Conservation (phyloP, 495 filamentous ascomycete genomes). For the Clavariopsis aquatica region DNA sequence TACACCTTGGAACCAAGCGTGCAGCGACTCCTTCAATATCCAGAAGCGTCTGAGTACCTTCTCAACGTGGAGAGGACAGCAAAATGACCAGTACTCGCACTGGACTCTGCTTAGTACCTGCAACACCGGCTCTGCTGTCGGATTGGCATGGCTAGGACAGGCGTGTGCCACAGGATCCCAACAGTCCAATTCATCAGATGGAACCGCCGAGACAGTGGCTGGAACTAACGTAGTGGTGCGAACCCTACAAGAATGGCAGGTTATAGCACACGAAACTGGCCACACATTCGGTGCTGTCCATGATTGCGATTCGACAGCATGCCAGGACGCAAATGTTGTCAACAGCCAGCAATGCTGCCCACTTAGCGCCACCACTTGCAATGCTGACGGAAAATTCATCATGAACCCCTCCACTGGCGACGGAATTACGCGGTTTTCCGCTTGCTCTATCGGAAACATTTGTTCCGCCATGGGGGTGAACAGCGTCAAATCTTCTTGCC, state of each 20-base stretch:
- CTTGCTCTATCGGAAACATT: conserved; percentile 89
- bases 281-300: conserved; percentile 97
- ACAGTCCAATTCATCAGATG: conserved; percentile 50
- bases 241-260: conserved; percentile 86
- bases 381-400: conserved; percentile 76
- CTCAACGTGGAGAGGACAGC: conserved; percentile 78
- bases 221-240: conserved; percentile 89
- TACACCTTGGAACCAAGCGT: conserved; percentile 80
- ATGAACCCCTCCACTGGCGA: conserved; percentile 89
- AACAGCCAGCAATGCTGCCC: conserved; percentile 84
- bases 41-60: conserved; percentile 82
- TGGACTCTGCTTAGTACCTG: conserved; percentile 93
- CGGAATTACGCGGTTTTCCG: conserved; percentile 76
- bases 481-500: conserved; percentile 72
- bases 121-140: conserved; percentile 81
- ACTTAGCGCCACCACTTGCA: conserved; percentile 64
- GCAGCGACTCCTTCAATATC: conserved; percentile 63
- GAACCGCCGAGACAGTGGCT: conserved; percentile 65
- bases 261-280: conserved; percentile 93
- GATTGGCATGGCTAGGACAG: conserved; percentile 90
- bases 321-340: conserved; percentile 59
- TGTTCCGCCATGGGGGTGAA: conserved; percentile 85
- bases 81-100: conserved; percentile 78
- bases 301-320: conserved; percentile 76
- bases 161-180: conserved; percentile 62